phyloP scores from a whole-genome alignment of 208 protist genomes.

The Kentomonas sorsogonicus region DNA sequence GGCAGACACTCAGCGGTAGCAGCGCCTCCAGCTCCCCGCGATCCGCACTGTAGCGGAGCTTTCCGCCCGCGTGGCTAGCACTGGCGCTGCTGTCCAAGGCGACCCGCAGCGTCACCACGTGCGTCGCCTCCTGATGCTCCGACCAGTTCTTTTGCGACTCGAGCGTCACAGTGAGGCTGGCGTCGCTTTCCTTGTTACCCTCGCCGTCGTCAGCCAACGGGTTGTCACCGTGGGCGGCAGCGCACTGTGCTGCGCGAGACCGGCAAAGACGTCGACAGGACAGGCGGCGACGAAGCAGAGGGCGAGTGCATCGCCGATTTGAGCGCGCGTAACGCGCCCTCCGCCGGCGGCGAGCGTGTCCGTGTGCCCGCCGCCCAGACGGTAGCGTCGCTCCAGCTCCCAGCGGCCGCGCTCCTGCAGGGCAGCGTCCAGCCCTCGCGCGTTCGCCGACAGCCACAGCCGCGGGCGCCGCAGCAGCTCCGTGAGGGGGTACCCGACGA shows the following conservation, averaged over 20 bases:
- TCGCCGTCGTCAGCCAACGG: background rate
- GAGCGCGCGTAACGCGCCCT: slow-evolving; percentile 9
- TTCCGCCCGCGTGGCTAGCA: no score
- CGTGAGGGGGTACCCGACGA: slow-evolving; percentile 26
- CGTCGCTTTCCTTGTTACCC: background rate
- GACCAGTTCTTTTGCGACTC: slow-evolving; percentile 72
- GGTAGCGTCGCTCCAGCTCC: background rate
- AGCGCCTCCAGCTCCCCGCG: slow-evolving; percentile 22
- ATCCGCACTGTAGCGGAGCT: slow-evolving; percentile 33
- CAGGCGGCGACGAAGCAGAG: slow-evolving; percentile 22
- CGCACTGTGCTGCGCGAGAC: background rate
- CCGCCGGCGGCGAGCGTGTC: background rate
- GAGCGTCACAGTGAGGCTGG: slow-evolving; percentile 31
- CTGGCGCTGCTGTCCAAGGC: slow-evolving; percentile 9
- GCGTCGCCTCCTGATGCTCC: slow-evolving; percentile 42
- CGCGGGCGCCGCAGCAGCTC: background rate
- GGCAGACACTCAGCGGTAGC: slow-evolving; percentile 50
- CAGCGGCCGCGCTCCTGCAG: background rate
- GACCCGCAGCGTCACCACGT: slow-evolving; percentile 39
- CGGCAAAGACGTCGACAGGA: slow-evolving; percentile 25
- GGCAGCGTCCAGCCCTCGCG: background rate
- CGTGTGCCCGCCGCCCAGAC: background rate
- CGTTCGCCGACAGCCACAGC: background rate
- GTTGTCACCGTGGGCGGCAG: background rate
- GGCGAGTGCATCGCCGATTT: slow-evolving; percentile 29